Evolutionary conservation across 495 filamentous ascomycete genomes (phyloP), one percentile per base, ranked within the genome.

Genomic region (Ascobolus immersus): DNA sequence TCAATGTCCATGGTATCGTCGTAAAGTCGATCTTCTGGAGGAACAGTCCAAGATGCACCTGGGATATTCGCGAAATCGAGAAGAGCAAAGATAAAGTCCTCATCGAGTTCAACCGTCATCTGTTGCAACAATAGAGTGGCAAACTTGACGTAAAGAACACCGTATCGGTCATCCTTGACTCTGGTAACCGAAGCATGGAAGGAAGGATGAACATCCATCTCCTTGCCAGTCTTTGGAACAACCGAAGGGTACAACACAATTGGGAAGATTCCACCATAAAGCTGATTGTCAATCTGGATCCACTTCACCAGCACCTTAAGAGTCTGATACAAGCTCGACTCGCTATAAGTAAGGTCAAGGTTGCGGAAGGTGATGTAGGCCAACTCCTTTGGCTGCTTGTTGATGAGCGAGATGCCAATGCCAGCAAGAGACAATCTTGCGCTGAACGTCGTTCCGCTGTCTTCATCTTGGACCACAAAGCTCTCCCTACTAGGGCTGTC

Each of bases 241-340:
- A 96, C 86, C 52, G 80, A 91, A 7, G 86, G 86, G 49, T 96
- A 96, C 24, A 94, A 59, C 36, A 96, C 70, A 53, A 96, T 90
- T 0, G 86, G 86, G 62, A 96, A 96, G 41, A 96, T 80, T 10
- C 86, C 86, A 26, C 86, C 86, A 48, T 94, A 96, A 17, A 96
- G 71, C 48, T 96, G 86, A 47, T 96, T 96, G 56, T 96, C 86
- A 47, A 96, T 82, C 52, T 96, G 86, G 31, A 96, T 81, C 86
- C 86, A 96, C 52, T 93, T 94, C 51, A 92, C 74, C 0, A 76
- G 74, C 7, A 79, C 62, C 30, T 74, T 78, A 37, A 93, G 53
- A 4, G 78, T 93, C 54, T 94, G 86, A 49, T 86, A 91, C 9
- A 93, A 56, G 18, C 64, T 59, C n/a, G 89, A 93, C 49, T 94